Evolutionary conservation across 2,329 filamentous ascomycete genomes (phyloP), one percentile per base, ranked within the genome.

Genomic region (Colletotrichum sp.): DNA sequence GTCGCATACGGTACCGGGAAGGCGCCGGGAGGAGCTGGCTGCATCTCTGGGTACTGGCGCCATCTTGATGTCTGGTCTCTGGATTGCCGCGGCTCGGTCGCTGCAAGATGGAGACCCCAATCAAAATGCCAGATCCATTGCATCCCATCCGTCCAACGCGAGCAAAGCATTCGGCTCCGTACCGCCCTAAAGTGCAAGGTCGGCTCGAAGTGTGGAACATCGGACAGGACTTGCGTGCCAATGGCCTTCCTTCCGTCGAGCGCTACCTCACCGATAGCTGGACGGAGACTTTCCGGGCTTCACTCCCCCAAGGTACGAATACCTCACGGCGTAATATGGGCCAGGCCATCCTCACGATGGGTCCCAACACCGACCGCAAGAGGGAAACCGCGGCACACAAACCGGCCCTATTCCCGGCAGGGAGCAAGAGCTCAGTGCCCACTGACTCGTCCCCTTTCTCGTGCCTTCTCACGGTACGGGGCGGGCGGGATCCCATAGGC

Each of bases 101-200:
- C 39, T 39, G 69, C 64, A 48, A 64, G 63, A 72, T 75, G 73
- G 73, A 72, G 69, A 72, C 63, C 57, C 69, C 69, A 74, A 74
- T 74, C 61, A 61, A 72, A 52, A 74, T 13, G 21, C 28, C 28
- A 72, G 67, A 66, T 60, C 52, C 67, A 72, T 74, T 69, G 67
- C 48, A 39, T 57, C 43, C 48, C 30, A 55, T 39, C 63, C 26
- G 28, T 55, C 63, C 73, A 72, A 66, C 64, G 63, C 21, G 52
- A 67, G 43, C 43, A 32, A 16, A 73, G 57, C 43, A 55, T 64
- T 64, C 43, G 39, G 63, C 39, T 75, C 73, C 72, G 68, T 67
- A 59, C 21, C 59, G 66, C 66, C 57, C n/a, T 71, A 52, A 36
- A 71, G 63, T 65, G 59, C 65, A 68, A 71, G 64, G 36, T 39